These are phyloP conservation scores for Sphagnum tenellum DNA, from an alignment of 225 moss, liverwort and hornwort species.

Conservation along the genomic window DNA sequence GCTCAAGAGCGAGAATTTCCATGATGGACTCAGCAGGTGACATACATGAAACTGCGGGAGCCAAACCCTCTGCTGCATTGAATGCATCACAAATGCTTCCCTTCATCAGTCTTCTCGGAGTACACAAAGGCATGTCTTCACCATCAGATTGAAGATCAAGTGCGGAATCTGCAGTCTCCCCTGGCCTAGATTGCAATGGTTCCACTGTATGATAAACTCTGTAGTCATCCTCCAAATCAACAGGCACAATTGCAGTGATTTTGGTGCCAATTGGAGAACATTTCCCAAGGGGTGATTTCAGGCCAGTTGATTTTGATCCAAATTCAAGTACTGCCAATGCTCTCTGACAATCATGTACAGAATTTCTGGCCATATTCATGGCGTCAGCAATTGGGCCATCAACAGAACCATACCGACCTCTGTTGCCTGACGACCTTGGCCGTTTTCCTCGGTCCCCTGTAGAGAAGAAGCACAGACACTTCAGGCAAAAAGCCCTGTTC, in stretches of 20 bases:
- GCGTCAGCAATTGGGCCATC: constrained; percentile 9
- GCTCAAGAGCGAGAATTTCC: background rate
- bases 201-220: background rate
- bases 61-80: constrained; percentile 6
- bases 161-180: constrained; percentile 21
- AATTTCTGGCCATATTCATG: constrained; percentile 9
- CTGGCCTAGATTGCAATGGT: constrained; percentile 10
- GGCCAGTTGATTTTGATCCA: background rate
- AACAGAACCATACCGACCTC: constrained; percentile 21
- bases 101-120: background rate
- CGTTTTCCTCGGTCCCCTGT: constrained; percentile 10
- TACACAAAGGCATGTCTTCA: constrained; percentile 15
- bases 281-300: background rate
- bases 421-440: constrained; percentile 1
- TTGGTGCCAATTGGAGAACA: too few relatives aligned
- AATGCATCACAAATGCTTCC: background rate
- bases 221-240: background rate
- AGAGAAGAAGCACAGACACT: too few relatives aligned
- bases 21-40: constrained; percentile 24
- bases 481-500: too few relatives aligned
- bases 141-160: constrained; percentile 24
- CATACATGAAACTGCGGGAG: constrained; percentile 10
- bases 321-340: constrained; percentile 11
- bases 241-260: background rate
- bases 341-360: constrained; percentile 11